Evolutionary conservation across 1,139 yeast genomes (phyloP), one percentile per base, ranked within the genome.

Genomic region (Hyphopichia fennica): DNA sequence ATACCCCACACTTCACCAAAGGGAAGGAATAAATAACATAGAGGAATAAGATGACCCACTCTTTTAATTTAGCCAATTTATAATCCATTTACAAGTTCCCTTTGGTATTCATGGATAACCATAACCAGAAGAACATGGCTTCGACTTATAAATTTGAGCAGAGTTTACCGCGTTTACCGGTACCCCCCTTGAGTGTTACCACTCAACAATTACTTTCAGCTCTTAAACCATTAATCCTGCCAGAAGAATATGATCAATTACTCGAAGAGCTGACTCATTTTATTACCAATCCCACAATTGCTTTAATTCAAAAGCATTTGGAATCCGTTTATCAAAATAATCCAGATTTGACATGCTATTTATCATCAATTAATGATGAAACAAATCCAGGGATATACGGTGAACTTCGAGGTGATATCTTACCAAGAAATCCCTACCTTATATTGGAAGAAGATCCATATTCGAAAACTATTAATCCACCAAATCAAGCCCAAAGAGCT

Each of bases 351-450:
- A 41, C 65, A 5, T 83, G 87, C 49, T 84, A 85, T 58, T 60
- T 85, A 44, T 82, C 81, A 50, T 72, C 75, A 42, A 83, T 72
- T 58, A 83, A 75, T 62, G 82, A 70, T 53, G 84, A 73, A 50
- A 74, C 75, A 47, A 78, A 79, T 34, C 81, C 86, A 0, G 84
- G 82, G 13, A 79, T 83, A 38, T 81, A 84, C 48, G 87, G 87
- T 23, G 87, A 83, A 43, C 62, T 79, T 33, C 62, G 80, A 40
- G 83, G 83, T 13, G 86, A 82, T 51, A 81, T 85, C 2, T 66
- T 85, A 40, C 95, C 95, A 4, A 67, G 91, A 46, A 85, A 85
- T 54, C 95, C 95, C 0, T 85, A 83, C 52, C 69, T 85, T 51
- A 77, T 85, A 8, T 61, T 85, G 25, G 89, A 84, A 50, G 86